phyloP scores from a whole-genome alignment of 2,329 filamentous ascomycete genomes.

The Aureobasidium pullulans region DNA sequence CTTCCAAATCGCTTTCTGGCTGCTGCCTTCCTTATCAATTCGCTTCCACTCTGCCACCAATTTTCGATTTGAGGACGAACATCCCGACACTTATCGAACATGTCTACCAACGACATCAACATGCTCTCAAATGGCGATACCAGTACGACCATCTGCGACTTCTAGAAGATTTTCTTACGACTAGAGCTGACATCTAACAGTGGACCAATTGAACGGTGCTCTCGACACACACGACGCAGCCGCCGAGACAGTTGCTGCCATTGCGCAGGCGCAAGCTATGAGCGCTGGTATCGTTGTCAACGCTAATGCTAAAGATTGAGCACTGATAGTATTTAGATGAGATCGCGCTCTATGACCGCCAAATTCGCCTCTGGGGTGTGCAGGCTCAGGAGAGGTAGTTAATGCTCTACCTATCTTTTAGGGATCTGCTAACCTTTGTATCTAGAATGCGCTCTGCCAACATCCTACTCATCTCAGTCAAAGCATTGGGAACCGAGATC shows the following conservation, averaged over 20 bases:
- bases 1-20: not conserved
- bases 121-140: not conserved
- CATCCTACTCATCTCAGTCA: constrained; percentile 81
- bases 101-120: not conserved
- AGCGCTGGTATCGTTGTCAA: constrained; percentile 21
- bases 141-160: not conserved
- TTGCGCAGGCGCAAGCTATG: constrained; percentile 34
- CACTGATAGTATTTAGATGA: constrained; percentile 55
- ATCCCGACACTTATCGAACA: not conserved
- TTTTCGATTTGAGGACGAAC: not conserved
- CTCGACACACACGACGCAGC: constrained; percentile 28
- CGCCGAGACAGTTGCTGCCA: constrained; percentile 30
- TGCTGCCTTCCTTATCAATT: not conserved
- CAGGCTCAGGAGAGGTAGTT: constrained; percentile 65
- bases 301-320: not conserved
- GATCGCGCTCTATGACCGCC: constrained; percentile 92
- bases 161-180: not conserved
- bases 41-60: too few species aligned
- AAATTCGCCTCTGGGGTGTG: constrained; percentile 95
- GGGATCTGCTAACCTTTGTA: not conserved
- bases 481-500: constrained; percentile 84
- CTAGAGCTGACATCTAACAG: not conserved
- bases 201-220: constrained; percentile 14
- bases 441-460: constrained; percentile 68
- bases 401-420: constrained; percentile 35